phyloP scores from a whole-genome alignment of 352 stramenopile genomes.

The Pythium plurisporium region DNA sequence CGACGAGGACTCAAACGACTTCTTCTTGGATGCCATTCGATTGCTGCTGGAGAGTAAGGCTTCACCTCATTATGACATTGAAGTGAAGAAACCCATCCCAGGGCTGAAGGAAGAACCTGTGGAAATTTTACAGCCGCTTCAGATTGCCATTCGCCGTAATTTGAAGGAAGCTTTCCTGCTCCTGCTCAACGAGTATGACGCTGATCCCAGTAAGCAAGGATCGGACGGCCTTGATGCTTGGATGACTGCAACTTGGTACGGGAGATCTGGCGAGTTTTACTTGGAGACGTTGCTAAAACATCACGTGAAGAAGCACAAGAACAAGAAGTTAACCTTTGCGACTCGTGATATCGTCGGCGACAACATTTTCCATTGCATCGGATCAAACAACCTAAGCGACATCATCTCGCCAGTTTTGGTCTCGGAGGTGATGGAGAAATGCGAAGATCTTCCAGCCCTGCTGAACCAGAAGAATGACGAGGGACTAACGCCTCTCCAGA shows the following conservation, averaged over 20 bases:
- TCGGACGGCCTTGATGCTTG: conserved; percentile 53
- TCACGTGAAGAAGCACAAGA: conserved; percentile 29
- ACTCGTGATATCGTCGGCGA: conserved; percentile 19
- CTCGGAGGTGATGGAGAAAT: conserved; percentile 30
- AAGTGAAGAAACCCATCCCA: conserved; percentile 20
- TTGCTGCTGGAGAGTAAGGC: conserved; percentile 53
- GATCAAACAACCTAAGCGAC: conserved; percentile 13
- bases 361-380: conserved; percentile 70
- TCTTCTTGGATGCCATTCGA: conserved; percentile 44
- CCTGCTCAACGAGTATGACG: conserved; percentile 38
- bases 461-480: conserved; percentile 44
- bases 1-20: conserved; percentile 19
- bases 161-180: conserved; percentile 44
- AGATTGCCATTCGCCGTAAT: conserved; percentile 49
- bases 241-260: conserved; percentile 43
- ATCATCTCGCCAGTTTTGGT: conserved; percentile 32
- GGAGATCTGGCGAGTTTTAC: conserved; percentile 35
- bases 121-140: conserved; percentile 41
- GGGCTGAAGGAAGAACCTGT: conserved; percentile 19
- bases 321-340: conserved; percentile 29
- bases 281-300: conserved; percentile 47
- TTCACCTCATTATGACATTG: conserved; percentile 40
- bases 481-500: conserved; percentile 50
- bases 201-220: conserved; percentile 30
- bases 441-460: conserved; percentile 25